Base-by-base conservation (phyloP, 2,329 filamentous ascomycete species). In the Ascosphaera aggregata region DNA sequence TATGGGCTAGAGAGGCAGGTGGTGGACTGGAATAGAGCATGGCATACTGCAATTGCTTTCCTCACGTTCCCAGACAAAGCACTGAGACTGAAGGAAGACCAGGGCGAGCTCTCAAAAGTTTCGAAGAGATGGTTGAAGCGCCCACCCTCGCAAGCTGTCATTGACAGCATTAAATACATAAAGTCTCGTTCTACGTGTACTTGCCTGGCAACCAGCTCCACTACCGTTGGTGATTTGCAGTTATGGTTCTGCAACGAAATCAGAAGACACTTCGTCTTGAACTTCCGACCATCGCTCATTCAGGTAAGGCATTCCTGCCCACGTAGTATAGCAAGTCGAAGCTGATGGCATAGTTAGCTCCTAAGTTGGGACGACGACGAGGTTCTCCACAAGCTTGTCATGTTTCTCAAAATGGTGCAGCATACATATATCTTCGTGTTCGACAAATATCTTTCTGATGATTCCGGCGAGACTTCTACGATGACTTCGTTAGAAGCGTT, bases 211-310 rank as follows among this genome's bases (percentile, higher is more conserved):
- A 17, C 36, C 42, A 30, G 42, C 44, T 13, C 39, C 39, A n/a
- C 43, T 43, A 3, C 40, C 20, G 46, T 49, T 32, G 47, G 50
- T 40, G 51, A 53, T 41, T 42, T 63, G 19, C 42, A 58, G 31
- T 48, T 52, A 31, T 63, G 60, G 60, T 62, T 62, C 46, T 51
- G 51, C n/a, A 50, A 54, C 43, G 58, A 62, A 44, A 54, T 58
- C 9, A 49, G 56, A 34, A 50, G 55, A 40, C 60, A 63, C 47
- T 63, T 61, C 41, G 40, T 61, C 20, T 45, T 43, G 5, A 58
- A 61, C 43, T 49, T 60, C 32, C 49, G 53, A 17, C 42, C 43
- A 27, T 48, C 48, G 2, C 42, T 63, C 4, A 42, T 48, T 13
- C 39, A 54, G 47, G 59, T 62, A 48, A 11, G 31, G 18, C 16